These are phyloP conservation scores for Tylopilus plumbeoviolaceoides DNA, from an alignment of 768 basidiomycete species.

Conservation along the genomic window DNA sequence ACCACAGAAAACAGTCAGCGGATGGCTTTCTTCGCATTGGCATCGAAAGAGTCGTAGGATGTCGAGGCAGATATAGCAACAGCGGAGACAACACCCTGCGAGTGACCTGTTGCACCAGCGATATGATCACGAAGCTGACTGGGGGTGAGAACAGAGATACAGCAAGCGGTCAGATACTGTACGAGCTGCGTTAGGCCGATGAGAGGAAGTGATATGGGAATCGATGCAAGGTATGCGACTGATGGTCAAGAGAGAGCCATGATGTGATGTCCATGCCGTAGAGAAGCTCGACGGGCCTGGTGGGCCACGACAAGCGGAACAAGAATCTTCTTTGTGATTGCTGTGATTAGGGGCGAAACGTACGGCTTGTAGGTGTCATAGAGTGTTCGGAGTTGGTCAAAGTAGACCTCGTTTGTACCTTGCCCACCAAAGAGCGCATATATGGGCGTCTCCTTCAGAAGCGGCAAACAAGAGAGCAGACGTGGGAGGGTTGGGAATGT, in stretches of 20 bases:
- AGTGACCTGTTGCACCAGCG: slow-evolving; percentile 91
- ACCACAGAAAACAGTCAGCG: slow-evolving; percentile 92
- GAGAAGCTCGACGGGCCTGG: slow-evolving; percentile 60
- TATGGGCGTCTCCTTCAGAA: slow-evolving; percentile 55
- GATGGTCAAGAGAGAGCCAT: slow-evolving; percentile 87
- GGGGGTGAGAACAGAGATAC: slow-evolving; percentile 70
- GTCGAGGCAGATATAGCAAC: slow-evolving; percentile 79
- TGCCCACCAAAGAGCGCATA: slow-evolving; percentile 98
- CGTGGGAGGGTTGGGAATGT: slow-evolving; percentile 47
- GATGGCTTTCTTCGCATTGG: slow-evolving; percentile 78
- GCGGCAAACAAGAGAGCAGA: slow-evolving; percentile 71
- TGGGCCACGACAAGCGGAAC: slow-evolving; percentile 62
- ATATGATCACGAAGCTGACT: slow-evolving; percentile 74
- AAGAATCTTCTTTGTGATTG: slow-evolving; percentile 90
- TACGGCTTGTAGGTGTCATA: too few species aligned
- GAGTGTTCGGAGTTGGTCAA: too few species aligned
- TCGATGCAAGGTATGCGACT: too few species aligned
- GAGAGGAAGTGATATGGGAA: too few species aligned
- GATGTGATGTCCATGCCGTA: slow-evolving; percentile 74
- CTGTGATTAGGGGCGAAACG: too few species aligned
- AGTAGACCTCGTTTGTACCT: too few species aligned
- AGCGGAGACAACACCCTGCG: slow-evolving; percentile 94
- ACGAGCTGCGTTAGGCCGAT: slow-evolving; percentile 95
- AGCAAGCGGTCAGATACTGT: slow-evolving; percentile 83
- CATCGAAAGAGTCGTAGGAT: slow-evolving; percentile 67